A percentile compares a stretch with the other conserved stretches of the same genome.
Conservation (phyloP, 768 basidiomycete species). For the Leccinum truebloodii region DNA sequence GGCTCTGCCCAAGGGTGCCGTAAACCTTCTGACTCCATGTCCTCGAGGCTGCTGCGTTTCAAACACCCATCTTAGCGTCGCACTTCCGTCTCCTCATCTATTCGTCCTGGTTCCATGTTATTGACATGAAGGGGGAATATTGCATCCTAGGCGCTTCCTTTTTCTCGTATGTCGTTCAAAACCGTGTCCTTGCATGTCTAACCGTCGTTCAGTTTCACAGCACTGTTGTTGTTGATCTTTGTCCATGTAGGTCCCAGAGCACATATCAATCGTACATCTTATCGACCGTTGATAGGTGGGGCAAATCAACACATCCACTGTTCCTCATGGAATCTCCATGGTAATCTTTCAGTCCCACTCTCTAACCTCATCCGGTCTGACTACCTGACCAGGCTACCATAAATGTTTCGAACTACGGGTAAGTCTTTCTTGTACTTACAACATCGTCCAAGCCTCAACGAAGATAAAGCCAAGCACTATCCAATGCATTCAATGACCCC, state of each 20-base stretch:
- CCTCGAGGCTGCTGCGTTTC: conserved; percentile 26
- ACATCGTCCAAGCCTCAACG: neutral
- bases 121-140: conserved; percentile 68
- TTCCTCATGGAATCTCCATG: conserved; percentile 74
- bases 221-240: conserved; percentile 70
- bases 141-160: conserved; percentile 73
- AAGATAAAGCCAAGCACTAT: conserved; percentile 48
- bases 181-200: conserved; percentile 12
- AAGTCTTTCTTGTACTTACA: conserved; percentile 21
- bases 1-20: conserved; percentile 13
- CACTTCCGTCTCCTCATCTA: conserved; percentile 21
- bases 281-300: conserved; percentile 54
- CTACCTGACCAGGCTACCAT: conserved; percentile 53
- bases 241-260: conserved; percentile 60
- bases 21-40: conserved; percentile 17
- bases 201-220: conserved; percentile 25
- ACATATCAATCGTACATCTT: conserved; percentile 23
- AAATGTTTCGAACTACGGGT: conserved; percentile 75
- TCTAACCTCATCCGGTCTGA: conserved; percentile 15
- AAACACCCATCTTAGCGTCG: conserved; percentile 17
- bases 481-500: conserved; percentile 52
- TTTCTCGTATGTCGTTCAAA: conserved; percentile 56
- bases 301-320: conserved; percentile 76
- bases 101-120: conserved; percentile 22
- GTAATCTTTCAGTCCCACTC: conserved; percentile 39